Evolutionary conservation across 1,284 basidiomycete species (phyloP).

Genomic region (Leccinum pachyderme): DNA sequence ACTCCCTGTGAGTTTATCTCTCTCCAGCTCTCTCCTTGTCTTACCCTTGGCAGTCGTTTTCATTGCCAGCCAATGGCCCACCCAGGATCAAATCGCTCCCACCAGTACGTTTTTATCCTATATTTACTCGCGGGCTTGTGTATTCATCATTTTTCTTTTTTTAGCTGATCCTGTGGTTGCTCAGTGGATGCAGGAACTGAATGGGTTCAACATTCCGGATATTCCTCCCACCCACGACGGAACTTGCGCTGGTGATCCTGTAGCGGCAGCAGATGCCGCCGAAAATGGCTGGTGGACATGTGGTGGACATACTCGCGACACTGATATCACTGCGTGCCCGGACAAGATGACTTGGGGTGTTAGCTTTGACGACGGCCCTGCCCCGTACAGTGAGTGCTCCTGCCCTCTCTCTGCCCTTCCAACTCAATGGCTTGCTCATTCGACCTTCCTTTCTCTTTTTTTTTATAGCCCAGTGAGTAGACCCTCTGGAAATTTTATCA

Average conservation of each 20-base stretch:
- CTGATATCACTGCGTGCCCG: constrained; percentile 74
- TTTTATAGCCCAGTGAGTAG: constrained; percentile 44
- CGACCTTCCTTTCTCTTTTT: neutral
- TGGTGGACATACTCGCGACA: constrained; percentile 70
- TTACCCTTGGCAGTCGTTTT: constrained; percentile 47
- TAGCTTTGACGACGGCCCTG: constrained; percentile 85
- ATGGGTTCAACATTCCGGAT: constrained; percentile 69
- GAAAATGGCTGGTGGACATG: constrained; percentile 86
- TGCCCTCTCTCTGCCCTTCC: neutral
- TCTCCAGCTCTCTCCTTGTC: neutral
- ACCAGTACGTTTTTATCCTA: constrained; percentile 43
- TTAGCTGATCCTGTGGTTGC: constrained; percentile 62
- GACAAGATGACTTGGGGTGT: constrained; percentile 80
- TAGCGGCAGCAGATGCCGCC: constrained; percentile 55
- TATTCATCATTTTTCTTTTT: neutral
- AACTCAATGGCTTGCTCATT: constrained; percentile 5
- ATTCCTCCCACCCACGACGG: constrained; percentile 60
- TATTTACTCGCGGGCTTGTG: neutral
- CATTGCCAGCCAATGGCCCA: constrained; percentile 55
- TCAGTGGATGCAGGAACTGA: constrained; percentile 74
- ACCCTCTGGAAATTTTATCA: constrained; percentile 21
- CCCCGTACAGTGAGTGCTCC: constrained; percentile 64
- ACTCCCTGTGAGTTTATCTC: constrained; percentile 48
- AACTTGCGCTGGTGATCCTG: constrained; percentile 61
- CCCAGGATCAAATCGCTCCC: constrained; percentile 66